Percentiles rank a stretch among this genome's conserved stretches.
phyloP scores from a whole-genome alignment of 768 basidiomycete genomes.

The Termitomyces sp. region DNA sequence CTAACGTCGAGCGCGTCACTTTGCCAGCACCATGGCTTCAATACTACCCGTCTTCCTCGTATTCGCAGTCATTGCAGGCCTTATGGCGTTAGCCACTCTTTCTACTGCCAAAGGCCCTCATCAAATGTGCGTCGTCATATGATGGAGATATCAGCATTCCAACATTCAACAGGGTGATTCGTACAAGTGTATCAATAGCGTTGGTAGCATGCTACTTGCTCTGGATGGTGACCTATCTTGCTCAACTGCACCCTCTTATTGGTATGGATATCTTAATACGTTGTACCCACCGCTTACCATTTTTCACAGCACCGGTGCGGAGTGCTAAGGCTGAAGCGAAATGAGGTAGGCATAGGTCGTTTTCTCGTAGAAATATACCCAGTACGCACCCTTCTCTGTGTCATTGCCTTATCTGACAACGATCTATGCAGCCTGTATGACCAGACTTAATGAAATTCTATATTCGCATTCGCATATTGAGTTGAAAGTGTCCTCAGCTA shows the following conservation, averaged over 20 bases:
- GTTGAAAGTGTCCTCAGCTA: slow-evolving; percentile 14
- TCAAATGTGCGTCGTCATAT: slow-evolving; percentile 64
- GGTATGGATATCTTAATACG: slow-evolving; percentile 31
- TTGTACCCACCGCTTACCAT: background rate
- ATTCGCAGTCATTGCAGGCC: slow-evolving; percentile 55
- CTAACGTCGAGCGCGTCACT: background rate
- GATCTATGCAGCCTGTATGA: slow-evolving; percentile 22
- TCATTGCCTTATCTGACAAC: background rate
- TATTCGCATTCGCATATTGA: background rate
- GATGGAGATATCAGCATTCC: background rate
- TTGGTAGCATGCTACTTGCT: slow-evolving; percentile 86
- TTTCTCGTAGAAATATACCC: slow-evolving; percentile 25
- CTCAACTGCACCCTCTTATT: slow-evolving; percentile 88
- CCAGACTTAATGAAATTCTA: slow-evolving; percentile 15
- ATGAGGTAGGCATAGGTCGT: background rate
- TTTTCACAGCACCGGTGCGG: slow-evolving; percentile 10
- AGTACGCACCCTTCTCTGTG: slow-evolving; percentile 12
- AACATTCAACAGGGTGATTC: slow-evolving; percentile 58
- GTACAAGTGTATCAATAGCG: slow-evolving; percentile 74
- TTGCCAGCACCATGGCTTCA: slow-evolving; percentile 49
- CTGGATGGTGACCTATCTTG: slow-evolving; percentile 97
- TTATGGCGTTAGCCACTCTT: slow-evolving; percentile 62
- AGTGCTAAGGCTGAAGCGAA: slow-evolving; percentile 6
- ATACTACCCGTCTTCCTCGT: slow-evolving; percentile 65
- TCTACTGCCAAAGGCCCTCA: slow-evolving; percentile 82